A percentile compares a stretch with the other conserved stretches of the same genome.
Conservation (phyloP, 106 monocot genomes). For the Gastrodia elata region DNA sequence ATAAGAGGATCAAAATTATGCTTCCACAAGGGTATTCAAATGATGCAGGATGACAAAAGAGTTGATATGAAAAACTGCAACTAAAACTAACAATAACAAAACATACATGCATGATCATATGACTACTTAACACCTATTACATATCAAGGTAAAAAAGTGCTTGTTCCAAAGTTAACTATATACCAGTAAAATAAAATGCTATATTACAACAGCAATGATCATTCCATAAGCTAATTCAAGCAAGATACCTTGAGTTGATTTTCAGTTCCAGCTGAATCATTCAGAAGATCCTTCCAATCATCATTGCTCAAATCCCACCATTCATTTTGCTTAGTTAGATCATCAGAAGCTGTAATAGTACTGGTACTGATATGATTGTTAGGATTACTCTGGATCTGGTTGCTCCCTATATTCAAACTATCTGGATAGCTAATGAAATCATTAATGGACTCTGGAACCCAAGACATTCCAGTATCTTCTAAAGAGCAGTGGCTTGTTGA, state of each 20-base stretch:
- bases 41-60: no score
- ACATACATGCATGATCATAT: background rate
- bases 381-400: conserved; percentile 16
- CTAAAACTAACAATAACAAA: background rate
- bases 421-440: conserved; percentile 16
- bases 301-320: conserved; percentile 33
- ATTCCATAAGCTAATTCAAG: background rate
- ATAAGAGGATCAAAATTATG: no score
- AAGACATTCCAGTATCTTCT: conserved; percentile 22
- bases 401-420: conserved; percentile 9
- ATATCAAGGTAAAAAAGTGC: background rate
- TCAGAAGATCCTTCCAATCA: conserved; percentile 35
- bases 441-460: conserved; percentile 18
- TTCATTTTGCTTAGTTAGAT: conserved; percentile 29
- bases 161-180: background rate
- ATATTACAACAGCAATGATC: background rate
- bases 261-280: conserved; percentile 22
- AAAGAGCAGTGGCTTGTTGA: conserved; percentile 8
- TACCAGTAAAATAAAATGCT: background rate
- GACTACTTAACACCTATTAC: background rate
- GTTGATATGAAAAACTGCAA: background rate
- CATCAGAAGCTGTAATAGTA: conserved; percentile 18
- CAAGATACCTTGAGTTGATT: conserved; percentile 29
- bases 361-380: conserved; percentile 14
- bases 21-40: no score